Base-by-base conservation (phyloP, 169 alveolate species). In the Theileria annulata region DNA sequence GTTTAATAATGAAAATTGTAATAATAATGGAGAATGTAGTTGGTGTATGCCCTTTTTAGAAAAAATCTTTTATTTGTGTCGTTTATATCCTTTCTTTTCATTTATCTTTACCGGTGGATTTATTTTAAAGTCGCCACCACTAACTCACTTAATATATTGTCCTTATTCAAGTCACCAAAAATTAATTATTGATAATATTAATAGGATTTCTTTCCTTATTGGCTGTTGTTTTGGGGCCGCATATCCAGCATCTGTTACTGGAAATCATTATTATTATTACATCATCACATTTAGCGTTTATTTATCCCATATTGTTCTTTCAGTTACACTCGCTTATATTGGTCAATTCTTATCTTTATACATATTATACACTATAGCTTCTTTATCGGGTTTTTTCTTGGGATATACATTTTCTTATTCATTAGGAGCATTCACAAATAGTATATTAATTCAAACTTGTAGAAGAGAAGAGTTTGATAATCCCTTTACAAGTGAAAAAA, bases 181-280 rank as follows among this genome's bases (percentile, higher is more conserved):
- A 12, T 71, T 75, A 17, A 9, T 19, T 47, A 2, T 71, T 25
- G 19, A 15, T n/a, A 71, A 13, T 8, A 21, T 56, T n/a, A 47
- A 25, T 70, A n/a, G 21, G 35, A 23, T 71, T 21, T 71, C 77
- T 9, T 78, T 56, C 12, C 4, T 71, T 1, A 9, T 71, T 13
- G 79, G 79, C 4, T 27, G 79, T n/a, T 71, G 77, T n/a, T 25
- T 59, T 12, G 79, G 79, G 1, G 28, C 23, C 5, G 15, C 35
- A 27, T 71, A 15, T 71, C 79, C 79, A 25, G 3, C 9, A 27
- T 70, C 77, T 21, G 54, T 30, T 3, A 30, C 72, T 5, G 3
- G n/a, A 64, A 37, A 33, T 33, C 73, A 64, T 21, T 10, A 9
- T 30, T 5, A 33, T 64, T 64, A 19, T 10, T 35, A 35, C 10